Conservation (phyloP, 2,329 filamentous ascomycete species). For the Exophiala dermatitidis region DNA sequence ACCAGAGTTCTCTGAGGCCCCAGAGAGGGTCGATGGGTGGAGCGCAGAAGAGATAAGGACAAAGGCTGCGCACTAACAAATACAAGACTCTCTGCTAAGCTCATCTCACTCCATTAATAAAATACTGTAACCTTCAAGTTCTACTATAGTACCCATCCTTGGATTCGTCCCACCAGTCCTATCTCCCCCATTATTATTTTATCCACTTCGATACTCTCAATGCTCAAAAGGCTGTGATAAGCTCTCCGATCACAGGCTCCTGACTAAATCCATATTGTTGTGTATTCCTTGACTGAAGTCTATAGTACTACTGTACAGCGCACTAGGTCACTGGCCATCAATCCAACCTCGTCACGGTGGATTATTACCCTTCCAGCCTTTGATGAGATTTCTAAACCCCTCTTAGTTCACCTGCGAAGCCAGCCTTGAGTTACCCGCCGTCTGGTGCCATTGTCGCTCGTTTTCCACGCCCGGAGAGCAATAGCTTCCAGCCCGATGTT, state of each 20-base stretch:
- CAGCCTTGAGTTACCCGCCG: background rate
- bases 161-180: too few species aligned
- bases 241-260: constrained; percentile 2
- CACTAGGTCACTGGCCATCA: background rate
- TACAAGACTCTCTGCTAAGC: too few species aligned
- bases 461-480: too few species aligned
- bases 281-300: background rate
- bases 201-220: constrained; percentile 1
- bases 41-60: too few species aligned
- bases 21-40: too few species aligned
- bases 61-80: too few species aligned
- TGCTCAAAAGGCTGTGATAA: constrained; percentile 11
- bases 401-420: background rate
- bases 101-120: too few species aligned
- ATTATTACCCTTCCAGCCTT: background rate
- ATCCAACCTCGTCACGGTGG: background rate
- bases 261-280: constrained; percentile 2
- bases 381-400: background rate
- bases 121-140: too few species aligned
- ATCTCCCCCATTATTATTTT: background rate
- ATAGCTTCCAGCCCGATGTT: too few species aligned
- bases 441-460: background rate
- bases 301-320: background rate
- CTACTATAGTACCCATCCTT: too few species aligned
- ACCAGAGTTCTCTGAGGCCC: too few species aligned